Evolutionary conservation across 306 rosid species (phyloP), one percentile per base, ranked within the genome.

Genomic region (Malus fusca): DNA sequence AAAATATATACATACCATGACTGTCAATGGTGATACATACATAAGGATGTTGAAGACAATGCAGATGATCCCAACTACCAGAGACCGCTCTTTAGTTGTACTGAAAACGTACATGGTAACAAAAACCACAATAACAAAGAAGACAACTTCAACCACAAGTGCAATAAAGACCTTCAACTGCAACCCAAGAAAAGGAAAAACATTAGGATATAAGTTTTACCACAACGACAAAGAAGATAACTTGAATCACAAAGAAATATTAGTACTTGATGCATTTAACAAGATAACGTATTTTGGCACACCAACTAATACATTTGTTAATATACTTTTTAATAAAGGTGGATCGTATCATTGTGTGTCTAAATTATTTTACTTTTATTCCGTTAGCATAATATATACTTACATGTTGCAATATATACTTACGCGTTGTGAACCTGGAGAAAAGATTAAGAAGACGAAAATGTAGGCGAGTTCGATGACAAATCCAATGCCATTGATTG

Each of bases 21-120:
- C 86, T 0, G 99, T 95, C 78, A 92, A 80, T 7, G 99, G 99
- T 65, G 99, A 74, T 66, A 73, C n/a, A 74, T 95, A 90, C 99
- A 92, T 95, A 30, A 85, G 15, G 46, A 92, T 9, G 71, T 87
- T 95, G 88, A 95, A 85, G 75, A 89, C 0, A 25, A 90, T 79
- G 63, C 92, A 85, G 13, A 95, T 60, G 15, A 75, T 6, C 5
- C 97, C 99, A 61, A 88, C 75, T 25, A 90, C 61, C 18, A 82
- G 0, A 17, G 80, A 64, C 78, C 97, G 77, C 0, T 3, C 1
- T n/a, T 75, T 85, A 10, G 73, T 48, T 15, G 56, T 46, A 52
- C 68, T 85, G 73, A 84, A 72, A 63, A 70, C 18, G 2, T 43
- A 2, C 68, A 95, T 25, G 22, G 85, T 75, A 0, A 82, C 3